Evolutionary conservation across 176 grass and related monocot genomes (phyloP).

Genomic region (Urochloa ruziziensis): DNA sequence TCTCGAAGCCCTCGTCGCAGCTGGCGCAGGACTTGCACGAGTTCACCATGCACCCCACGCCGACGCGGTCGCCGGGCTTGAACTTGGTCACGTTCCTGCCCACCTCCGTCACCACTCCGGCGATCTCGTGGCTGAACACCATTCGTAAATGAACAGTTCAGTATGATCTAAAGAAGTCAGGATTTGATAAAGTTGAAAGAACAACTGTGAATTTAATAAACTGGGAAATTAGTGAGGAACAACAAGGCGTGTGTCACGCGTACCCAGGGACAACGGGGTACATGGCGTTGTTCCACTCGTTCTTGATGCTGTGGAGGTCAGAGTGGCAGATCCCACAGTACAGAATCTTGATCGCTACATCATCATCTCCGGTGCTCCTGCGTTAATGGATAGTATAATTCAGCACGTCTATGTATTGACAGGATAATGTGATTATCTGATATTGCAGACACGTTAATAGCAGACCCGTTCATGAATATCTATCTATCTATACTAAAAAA

Average conservation of each 20-base stretch:
- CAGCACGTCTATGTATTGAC: background rate
- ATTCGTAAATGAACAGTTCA: background rate
- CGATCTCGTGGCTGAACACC: constrained; percentile 65
- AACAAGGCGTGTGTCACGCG: background rate
- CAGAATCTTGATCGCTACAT: constrained; percentile 70
- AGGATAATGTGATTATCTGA: no score
- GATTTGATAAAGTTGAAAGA: background rate
- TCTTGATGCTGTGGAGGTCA: constrained; percentile 72
- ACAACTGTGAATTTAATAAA: no score
- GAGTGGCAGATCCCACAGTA: constrained; percentile 88
- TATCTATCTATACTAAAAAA: no score
- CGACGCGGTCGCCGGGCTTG: constrained; percentile 60
- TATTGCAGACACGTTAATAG: background rate
- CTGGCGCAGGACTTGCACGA: constrained; percentile 54
- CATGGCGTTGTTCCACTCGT: constrained; percentile 57
- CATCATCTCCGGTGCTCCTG: constrained; percentile 73
- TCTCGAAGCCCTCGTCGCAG: constrained; percentile 55
- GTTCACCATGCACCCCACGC: constrained; percentile 67
- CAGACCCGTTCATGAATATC: background rate
- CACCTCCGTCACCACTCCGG: constrained; percentile 57
- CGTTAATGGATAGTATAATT: background rate
- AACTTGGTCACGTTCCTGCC: constrained; percentile 57
- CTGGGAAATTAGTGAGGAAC: background rate
- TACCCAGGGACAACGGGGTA: constrained; percentile 74
- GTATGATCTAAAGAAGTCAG: background rate